These are phyloP conservation scores for Heterobasidion occidentale DNA, from an alignment of 1,284 basidiomycete genomes.

Conservation along the genomic window DNA sequence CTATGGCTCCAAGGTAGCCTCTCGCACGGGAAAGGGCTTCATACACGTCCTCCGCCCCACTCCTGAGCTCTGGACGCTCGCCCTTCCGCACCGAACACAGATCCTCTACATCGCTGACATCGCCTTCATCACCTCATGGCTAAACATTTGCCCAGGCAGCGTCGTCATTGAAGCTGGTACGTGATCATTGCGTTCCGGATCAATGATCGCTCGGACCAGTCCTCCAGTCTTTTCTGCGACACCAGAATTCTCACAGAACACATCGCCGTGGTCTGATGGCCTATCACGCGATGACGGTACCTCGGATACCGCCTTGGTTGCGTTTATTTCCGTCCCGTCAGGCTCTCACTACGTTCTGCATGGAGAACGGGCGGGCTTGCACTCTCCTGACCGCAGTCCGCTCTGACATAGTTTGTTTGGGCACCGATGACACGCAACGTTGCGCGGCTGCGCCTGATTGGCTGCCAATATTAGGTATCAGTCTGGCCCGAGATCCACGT, in stretches of 20 bases:
- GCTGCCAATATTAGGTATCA: background rate
- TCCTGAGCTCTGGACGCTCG: slow-evolving; percentile 94
- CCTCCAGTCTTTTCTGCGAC: background rate
- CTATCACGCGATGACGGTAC: background rate
- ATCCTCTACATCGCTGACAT: slow-evolving; percentile 98
- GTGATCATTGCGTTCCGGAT: slow-evolving; percentile 16
- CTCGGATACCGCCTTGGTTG: background rate
- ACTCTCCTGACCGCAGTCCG: too few species aligned
- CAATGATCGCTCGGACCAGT: background rate
- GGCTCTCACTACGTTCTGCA: background rate
- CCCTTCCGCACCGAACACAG: slow-evolving; percentile 94
- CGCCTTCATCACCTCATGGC: slow-evolving; percentile 82
- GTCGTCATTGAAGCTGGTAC: slow-evolving; percentile 88
- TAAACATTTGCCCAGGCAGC: slow-evolving; percentile 79
- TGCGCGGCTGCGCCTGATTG: background rate
- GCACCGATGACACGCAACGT: too few species aligned
- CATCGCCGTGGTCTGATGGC: background rate
- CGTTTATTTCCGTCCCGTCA: background rate
- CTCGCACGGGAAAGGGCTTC: slow-evolving; percentile 71
- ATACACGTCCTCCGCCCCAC: slow-evolving; percentile 86
- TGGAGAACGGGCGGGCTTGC: too few species aligned
- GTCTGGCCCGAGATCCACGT: background rate
- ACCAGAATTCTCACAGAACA: background rate
- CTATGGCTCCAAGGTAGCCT: slow-evolving; percentile 80
- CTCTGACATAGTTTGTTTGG: too few species aligned